Percentiles rank a stretch among this genome's conserved stretches.
phyloP scores from a whole-genome alignment of 441 rosid species.

The Bruguiera hainesii region DNA sequence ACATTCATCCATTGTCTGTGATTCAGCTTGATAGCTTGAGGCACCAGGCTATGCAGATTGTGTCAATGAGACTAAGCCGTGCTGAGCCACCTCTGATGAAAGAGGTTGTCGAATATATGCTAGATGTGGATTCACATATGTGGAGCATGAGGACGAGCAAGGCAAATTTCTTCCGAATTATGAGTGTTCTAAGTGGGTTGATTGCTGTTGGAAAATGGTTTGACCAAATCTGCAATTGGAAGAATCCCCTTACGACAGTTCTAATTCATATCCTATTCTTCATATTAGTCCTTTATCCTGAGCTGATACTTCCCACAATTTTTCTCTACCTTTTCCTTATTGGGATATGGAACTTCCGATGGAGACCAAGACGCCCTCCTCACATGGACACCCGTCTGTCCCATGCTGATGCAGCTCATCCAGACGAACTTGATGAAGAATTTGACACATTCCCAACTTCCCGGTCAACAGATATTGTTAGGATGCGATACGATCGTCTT shows the following conservation, averaged over 20 bases:
- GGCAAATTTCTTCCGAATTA: constrained; percentile 52
- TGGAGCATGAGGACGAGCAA: constrained; percentile 39
- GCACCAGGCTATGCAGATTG: constrained; percentile 26
- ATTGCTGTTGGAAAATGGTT: constrained; percentile 36
- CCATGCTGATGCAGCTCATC: constrained; percentile 34
- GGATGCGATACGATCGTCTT: constrained; percentile 2
- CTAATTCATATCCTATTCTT: constrained; percentile 32
- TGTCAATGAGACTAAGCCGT: constrained; percentile 23
- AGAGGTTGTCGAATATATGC: constrained; percentile 42
- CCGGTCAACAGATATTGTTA: not conserved
- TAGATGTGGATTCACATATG: constrained; percentile 26
- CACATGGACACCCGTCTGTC: constrained; percentile 38
- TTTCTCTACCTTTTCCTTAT: constrained; percentile 38
- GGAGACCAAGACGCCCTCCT: constrained; percentile 39
- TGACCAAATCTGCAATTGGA: constrained; percentile 38
- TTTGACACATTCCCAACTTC: constrained; percentile 25
- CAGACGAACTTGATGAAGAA: constrained; percentile 33
- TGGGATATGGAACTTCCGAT: constrained; percentile 40
- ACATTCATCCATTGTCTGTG: constrained; percentile 27
- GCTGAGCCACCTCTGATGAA: constrained; percentile 34
- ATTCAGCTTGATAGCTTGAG: constrained; percentile 31
- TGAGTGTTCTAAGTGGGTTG: constrained; percentile 29
- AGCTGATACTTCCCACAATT: constrained; percentile 37
- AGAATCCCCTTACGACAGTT: constrained; percentile 33
- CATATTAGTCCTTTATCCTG: constrained; percentile 34